Base-by-base conservation (phyloP, 2,329 filamentous ascomycete species). In the Nannizzia gypsea region DNA sequence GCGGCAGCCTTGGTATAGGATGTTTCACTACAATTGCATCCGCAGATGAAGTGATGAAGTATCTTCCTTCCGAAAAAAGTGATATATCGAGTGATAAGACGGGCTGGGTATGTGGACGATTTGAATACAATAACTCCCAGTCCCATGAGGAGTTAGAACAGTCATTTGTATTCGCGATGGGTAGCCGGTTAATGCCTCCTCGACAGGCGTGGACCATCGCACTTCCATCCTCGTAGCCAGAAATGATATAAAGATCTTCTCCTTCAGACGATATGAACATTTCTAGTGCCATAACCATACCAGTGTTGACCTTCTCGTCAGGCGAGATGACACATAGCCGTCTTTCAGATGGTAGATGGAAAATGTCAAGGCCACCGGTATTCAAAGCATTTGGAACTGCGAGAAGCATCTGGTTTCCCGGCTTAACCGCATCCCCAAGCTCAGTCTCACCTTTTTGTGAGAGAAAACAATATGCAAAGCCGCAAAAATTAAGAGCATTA, bases 401-500 rank as follows among this genome's bases (percentile, higher is more conserved):
- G 56, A 96, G 57, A 9, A 65, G 60, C 15, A 62, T 61, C 71
- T 3, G 95, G 26, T n/a, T 17, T 11, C 5, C 46, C 36, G 17
- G 31, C 1, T 42, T 13, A 4, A 17, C n/a, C 2, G 36, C 13
- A 3, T 38, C 22, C 26, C 9, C 31, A 11, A 31, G 3, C n/a
- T 28, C n/a, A 15, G 6, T 24, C 22, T 42, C 24, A 17, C 9
- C 17, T 13, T 9, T 42, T 38, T 26, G 17, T 28, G 59, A 56
- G 17, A 73, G 69, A 61, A 77, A 62, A 69, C 85, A 86, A 63
- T 81, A 79, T 1, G 87, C 80, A 71, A 96, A 96, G 1, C 87
- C 81, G 70, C 93, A 99, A 71, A 97, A 99, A 70, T 97, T 99
- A 76, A 97, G 82, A 1, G 92, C 90, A 69, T 96, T 96, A 48